These are phyloP conservation scores for Pythium periplocum DNA, from an alignment of 352 stramenopile species.

Conservation along the genomic window DNA sequence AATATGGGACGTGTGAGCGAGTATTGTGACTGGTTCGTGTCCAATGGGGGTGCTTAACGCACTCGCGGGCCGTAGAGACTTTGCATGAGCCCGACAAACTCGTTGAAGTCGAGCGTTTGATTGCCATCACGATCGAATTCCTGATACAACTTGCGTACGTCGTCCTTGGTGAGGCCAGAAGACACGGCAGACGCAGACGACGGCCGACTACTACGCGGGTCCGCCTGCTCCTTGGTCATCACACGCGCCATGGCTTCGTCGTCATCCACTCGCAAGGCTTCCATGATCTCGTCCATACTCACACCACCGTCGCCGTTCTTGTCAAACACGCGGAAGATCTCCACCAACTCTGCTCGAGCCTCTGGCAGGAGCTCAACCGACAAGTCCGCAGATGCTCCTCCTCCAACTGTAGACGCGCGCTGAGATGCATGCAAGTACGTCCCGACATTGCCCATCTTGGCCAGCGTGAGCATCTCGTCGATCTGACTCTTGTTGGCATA, in stretches of 20 bases:
- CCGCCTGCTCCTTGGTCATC: conserved; percentile 1
- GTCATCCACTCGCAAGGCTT: conserved; percentile 57
- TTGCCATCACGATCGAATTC: conserved; percentile 52
- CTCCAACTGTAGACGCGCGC: not conserved
- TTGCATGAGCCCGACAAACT: conserved; percentile 62
- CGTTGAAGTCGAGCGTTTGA: conserved; percentile 53
- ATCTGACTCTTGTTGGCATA: conserved; percentile 54
- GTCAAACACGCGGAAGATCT: conserved; percentile 70
- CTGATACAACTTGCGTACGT: conserved; percentile 48
- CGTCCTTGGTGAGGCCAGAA: conserved; percentile 47
- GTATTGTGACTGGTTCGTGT: not conserved
- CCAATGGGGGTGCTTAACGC: not conserved
- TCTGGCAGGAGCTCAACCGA: conserved; percentile 18
- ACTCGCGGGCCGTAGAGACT: conserved; percentile 26
- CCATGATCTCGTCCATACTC: conserved; percentile 69
- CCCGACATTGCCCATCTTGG: conserved; percentile 54
- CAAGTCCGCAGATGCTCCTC: not conserved
- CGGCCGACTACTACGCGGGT: not conserved
- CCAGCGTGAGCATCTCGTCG: conserved; percentile 65
- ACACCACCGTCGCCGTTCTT: conserved; percentile 58
- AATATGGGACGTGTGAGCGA: no score
- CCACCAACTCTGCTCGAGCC: conserved; percentile 39
- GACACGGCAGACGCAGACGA: conserved; percentile 11
- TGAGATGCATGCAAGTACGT: conserved; percentile 31
- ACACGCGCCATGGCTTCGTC: conserved; percentile 49